These are phyloP conservation scores for Schizosaccharomyces octosporus DNA, from an alignment of 805 yeast genomes.

Conservation along the genomic window DNA sequence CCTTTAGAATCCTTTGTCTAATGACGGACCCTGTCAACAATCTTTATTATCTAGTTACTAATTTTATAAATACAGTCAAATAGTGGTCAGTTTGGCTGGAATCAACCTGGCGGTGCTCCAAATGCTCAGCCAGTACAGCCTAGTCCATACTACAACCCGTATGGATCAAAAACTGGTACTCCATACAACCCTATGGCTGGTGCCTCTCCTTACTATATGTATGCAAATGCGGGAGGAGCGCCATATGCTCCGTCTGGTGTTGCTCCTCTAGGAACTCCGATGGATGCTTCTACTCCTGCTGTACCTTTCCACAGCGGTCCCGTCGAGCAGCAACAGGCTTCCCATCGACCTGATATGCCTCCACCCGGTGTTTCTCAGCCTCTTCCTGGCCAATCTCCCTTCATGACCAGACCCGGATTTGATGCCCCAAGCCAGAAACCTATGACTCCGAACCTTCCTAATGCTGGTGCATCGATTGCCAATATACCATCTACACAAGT, in stretches of 20 bases:
- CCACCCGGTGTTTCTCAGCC: not conserved
- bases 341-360: not conserved
- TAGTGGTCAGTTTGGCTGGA: not conserved
- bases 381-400: not conserved
- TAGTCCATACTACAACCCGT: not conserved
- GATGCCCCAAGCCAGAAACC: not conserved
- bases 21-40: no score
- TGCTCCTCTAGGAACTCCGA: constrained; percentile 4
- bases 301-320: constrained; percentile 1
- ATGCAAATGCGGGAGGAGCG: constrained; percentile 1
- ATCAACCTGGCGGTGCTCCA: not conserved
- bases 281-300: not conserved
- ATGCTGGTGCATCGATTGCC: not conserved
- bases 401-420: not conserved
- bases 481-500: not conserved
- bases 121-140: not conserved
- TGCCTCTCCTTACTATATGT: not conserved
- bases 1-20: no score
- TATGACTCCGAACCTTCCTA: not conserved
- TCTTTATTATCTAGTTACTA: no score
- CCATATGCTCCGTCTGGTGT: constrained; percentile 7
- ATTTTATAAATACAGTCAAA: not conserved
- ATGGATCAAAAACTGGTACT: not conserved
- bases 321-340: not conserved
- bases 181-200: not conserved